phyloP scores from a whole-genome alignment of 116 monocot species.

The Zostera marina region DNA sequence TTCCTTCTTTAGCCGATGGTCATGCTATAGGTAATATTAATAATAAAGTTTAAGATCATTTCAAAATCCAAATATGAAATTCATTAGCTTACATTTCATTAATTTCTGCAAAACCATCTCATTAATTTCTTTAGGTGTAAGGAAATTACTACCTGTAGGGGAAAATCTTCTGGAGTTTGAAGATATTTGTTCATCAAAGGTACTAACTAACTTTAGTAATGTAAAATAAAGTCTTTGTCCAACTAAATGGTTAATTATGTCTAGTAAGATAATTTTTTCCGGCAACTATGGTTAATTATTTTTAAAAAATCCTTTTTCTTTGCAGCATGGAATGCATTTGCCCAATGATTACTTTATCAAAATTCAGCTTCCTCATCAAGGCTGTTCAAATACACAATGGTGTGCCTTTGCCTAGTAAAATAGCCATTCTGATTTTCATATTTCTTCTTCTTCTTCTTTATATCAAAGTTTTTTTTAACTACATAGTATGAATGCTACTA shows the following conservation, averaged over 20 bases:
- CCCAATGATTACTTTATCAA: constrained; percentile 34
- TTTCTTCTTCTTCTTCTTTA: not conserved
- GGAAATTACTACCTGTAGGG: constrained; percentile 32
- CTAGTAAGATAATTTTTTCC: too few species aligned
- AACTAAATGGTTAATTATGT: not conserved
- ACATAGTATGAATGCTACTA: too few species aligned
- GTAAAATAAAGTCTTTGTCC: not conserved
- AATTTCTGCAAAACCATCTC: not conserved
- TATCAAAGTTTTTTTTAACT: not conserved
- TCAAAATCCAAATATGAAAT: not conserved
- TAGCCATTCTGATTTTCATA: not conserved
- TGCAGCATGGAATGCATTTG: constrained; percentile 59
- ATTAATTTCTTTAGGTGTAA: constrained; percentile 23
- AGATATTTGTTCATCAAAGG: constrained; percentile 53
- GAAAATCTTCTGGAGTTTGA: constrained; percentile 26
- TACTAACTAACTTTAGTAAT: too few species aligned
- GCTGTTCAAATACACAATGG: constrained; percentile 34
- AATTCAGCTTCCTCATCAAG: constrained; percentile 25
- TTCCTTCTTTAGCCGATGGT: constrained; percentile 61
- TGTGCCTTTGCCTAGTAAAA: constrained; percentile 19
- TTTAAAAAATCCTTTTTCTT: constrained; percentile 2
- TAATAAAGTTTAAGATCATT: constrained; percentile 7
- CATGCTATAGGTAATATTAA: constrained; percentile 61
- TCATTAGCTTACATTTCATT: not conserved
- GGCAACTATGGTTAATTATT: too few species aligned